Evolutionary conservation across 805 yeast genomes (phyloP).

Genomic region (Metschnikowia arizonensis): DNA sequence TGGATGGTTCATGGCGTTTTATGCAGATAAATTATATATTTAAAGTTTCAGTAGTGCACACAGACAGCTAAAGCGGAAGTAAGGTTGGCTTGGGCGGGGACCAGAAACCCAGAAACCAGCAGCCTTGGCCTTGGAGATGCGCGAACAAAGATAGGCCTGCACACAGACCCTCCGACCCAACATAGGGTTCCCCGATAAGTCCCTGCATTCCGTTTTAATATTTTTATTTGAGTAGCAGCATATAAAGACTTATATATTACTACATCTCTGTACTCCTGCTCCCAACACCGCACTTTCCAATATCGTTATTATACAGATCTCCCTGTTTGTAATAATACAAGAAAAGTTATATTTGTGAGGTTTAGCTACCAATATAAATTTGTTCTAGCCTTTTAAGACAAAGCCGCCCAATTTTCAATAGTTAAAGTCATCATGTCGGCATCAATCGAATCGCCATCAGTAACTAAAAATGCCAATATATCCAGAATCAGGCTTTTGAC

Average conservation of each 20-base stretch:
- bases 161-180: background rate
- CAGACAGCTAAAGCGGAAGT: background rate
- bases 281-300: background rate
- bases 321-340: conserved; percentile 7
- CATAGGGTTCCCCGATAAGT: background rate
- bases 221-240: conserved; percentile 2
- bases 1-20: too few species aligned
- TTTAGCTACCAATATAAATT: conserved; percentile 21
- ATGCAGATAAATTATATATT: too few species aligned
- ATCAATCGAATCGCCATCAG: background rate
- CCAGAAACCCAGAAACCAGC: too few species aligned
- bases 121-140: background rate
- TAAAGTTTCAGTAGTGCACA: too few species aligned
- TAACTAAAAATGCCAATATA: background rate
- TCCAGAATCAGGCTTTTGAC: conserved; percentile 13
- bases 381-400: conserved; percentile 17
- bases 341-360: conserved; percentile 21
- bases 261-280: background rate
- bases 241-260: background rate
- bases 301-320: conserved; percentile 1
- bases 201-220: background rate
- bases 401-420: background rate
- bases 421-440: background rate
- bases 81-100: background rate
- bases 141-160: background rate